These are phyloP conservation scores for Suhomyces bribrorum DNA, from an alignment of 1,139 yeast species.

Conservation along the genomic window DNA sequence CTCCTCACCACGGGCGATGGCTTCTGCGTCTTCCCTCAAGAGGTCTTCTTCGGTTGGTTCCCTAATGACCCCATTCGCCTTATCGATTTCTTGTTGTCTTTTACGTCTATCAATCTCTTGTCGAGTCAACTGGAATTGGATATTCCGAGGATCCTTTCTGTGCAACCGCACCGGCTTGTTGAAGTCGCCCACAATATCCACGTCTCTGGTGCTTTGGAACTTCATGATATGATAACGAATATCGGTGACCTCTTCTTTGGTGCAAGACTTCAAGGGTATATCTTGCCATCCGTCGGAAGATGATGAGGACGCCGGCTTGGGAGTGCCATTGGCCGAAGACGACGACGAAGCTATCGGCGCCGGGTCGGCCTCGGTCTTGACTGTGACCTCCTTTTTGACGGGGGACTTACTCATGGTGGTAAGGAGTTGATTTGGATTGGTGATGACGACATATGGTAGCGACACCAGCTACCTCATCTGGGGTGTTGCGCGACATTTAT, in stretches of 20 bases:
- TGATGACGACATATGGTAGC: background rate
- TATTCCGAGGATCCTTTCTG: slow-evolving; percentile 87
- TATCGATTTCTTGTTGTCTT: slow-evolving; percentile 43
- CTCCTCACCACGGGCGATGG: slow-evolving; percentile 18
- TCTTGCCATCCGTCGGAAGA: slow-evolving; percentile 51
- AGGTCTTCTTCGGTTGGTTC: slow-evolving; percentile 35
- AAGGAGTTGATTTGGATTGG: slow-evolving; percentile 3
- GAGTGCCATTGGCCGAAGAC: slow-evolving; percentile 12
- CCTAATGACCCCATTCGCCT: slow-evolving; percentile 19
- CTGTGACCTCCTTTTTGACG: slow-evolving; percentile 28
- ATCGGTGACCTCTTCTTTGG: slow-evolving; percentile 69
- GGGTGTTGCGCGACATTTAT: too few relatives aligned
- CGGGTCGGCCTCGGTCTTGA: slow-evolving; percentile 24
- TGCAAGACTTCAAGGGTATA: slow-evolving; percentile 72
- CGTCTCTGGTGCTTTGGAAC: slow-evolving; percentile 70
- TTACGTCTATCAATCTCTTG: slow-evolving; percentile 61
- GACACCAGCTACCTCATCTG: background rate
- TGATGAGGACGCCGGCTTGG: slow-evolving; percentile 9
- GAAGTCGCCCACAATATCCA: slow-evolving; percentile 72
- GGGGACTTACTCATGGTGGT: slow-evolving; percentile 27
- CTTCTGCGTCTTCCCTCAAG: slow-evolving; percentile 19
- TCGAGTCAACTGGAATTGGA: slow-evolving; percentile 78
- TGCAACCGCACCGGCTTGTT: slow-evolving; percentile 83
- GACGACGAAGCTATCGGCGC: slow-evolving; percentile 4
- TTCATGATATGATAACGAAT: slow-evolving; percentile 79